Base-by-base conservation (phyloP, 2,329 filamentous ascomycete species). In the Diplodia mutila region DNA sequence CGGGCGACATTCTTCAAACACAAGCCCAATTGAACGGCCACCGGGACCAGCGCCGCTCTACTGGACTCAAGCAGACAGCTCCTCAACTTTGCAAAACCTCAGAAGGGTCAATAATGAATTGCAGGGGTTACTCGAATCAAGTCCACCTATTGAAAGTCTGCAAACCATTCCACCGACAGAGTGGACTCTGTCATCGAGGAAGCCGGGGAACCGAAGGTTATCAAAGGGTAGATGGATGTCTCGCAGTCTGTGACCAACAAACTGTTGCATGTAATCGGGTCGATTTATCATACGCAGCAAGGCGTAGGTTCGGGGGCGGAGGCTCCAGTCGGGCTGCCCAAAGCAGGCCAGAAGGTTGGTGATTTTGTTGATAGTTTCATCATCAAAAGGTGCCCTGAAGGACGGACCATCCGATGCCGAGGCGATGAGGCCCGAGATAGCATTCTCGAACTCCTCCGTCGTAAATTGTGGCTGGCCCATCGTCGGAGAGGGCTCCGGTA, bases 251-350 rank as follows among this genome's bases (percentile, higher is more conserved):
- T 54, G 16, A 4, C 4, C 3, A 16, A 54, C 29, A 29, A 54
- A 54, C 6, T 54, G n/a, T 1, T 54, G 27, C 27, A 54, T 54
- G 52, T 23, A 32, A n/a, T 73, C 37, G 11, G 74, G 49, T 23
- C 66, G 57, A 42, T 68, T 67, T 29, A 77, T 75, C 29, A 59
- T 70, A 9, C 73, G 73, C 42, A 77, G 71, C 23, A 76, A 69
- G 21, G 69, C 71, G 65, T 76, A 77, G 53, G 72, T 70, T 46
- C 74, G 68, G 6, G 75, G 75, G 2, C 71, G 65, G 21, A 70
- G 67, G 61, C 70, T 71, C 72, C 70, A 73, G 57, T 46, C 23
- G 14, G 21, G 16, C 52, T 21, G 29, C 9, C 18, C 52, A 18
- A 54, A 4, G 8, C 29, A 29, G 12, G 29, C 29, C 8, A 54